Percentiles rank a stretch among this genome's conserved stretches.
Evolutionary conservation across 2,329 filamentous ascomycete species (phyloP).

Genomic region (Scytalidium lignicola): DNA sequence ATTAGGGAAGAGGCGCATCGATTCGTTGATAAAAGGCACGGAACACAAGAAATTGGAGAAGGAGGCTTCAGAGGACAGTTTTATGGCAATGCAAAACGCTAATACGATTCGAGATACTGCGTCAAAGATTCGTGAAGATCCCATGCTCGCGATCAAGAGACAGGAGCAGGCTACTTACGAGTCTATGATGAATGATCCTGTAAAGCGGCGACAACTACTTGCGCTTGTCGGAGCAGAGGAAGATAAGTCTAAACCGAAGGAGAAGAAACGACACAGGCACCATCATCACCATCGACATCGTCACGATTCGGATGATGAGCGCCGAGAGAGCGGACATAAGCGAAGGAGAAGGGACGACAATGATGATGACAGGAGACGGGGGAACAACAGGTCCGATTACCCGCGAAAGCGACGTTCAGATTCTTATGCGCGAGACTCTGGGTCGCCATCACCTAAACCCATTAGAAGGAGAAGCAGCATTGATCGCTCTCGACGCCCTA

Average conservation of each 20-base stretch:
- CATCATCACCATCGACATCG: conserved; percentile 32
- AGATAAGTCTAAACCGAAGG: conserved; percentile 37
- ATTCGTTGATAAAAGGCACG: conserved; percentile 76
- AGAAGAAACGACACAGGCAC: conserved; percentile 39
- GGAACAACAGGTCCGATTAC: conserved; percentile 28
- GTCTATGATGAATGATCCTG: conserved; percentile 73
- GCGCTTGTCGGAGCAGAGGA: conserved; percentile 54
- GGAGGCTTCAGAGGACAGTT: conserved; percentile 53
- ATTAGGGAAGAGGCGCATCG: conserved; percentile 86
- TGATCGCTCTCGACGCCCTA: conserved; percentile 13
- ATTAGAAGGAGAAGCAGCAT: conserved; percentile 15
- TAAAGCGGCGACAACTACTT: conserved; percentile 62
- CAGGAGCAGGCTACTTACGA: conserved; percentile 81
- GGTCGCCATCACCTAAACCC: conserved; percentile 18
- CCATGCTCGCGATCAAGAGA: conserved; percentile 86
- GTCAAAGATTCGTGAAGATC: conserved; percentile 83
- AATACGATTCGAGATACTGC: conserved; percentile 76
- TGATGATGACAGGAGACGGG: conserved; percentile 31
- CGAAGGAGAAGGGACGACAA: conserved; percentile 34
- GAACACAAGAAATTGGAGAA: conserved; percentile 81
- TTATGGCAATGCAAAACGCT: conserved; percentile 60
- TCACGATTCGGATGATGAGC: conserved; percentile 27
- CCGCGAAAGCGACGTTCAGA: conserved; percentile 37
- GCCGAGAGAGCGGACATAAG: conserved; percentile 40
- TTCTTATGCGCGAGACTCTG: conserved; percentile 22